Evolutionary conservation across 164 flowering plant genomes (phyloP), one percentile per base, ranked within the genome.

Genomic region (Akebia trifoliata): DNA sequence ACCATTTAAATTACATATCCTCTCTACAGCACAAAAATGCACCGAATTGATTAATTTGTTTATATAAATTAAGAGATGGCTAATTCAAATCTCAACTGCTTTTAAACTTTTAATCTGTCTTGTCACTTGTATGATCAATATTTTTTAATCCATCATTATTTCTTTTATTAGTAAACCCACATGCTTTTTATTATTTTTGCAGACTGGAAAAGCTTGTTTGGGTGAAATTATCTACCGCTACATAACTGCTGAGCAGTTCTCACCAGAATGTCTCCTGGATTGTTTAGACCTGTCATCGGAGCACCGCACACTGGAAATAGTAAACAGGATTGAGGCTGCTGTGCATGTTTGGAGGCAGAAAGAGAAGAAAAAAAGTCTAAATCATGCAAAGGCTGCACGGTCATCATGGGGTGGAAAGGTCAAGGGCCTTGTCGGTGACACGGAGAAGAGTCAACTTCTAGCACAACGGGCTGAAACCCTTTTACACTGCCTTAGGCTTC

Each of bases 401-500:
- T 69, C 76, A 52, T 52, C 85, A 21, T 86, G 87, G 95, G 71
- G 82, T 38, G 78, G 77, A 22, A 81, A 78, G 56, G 85, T 82
- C 52, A 84, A 78, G 58, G 87, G 83, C 18, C 68, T 78, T 39
- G 78, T 66, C 51, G 64, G 70, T 55, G 82, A 78, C 50, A 32
- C 25, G 17, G 78, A 75, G 28, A 80, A 77, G 65, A 60, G 67
- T 53, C 67, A 83, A 53, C 34, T 74, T 43, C 69, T 86, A 20
- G 78, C 79, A 5, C 65, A 77, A 22, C 64, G 92, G 31, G 90
- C 92, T n/a, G 95, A 86, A 57, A 72, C 76, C 49, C 83, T 89
- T 50, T 54, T 89, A 12, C 75, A 65, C 37, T 75, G 70, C 66
- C 58, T 89, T 14, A 80, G 70, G 72, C 60, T 72, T n/a, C 78